phyloP scores from a whole-genome alignment of 306 rosid genomes.

The Prunus armeniaca region DNA sequence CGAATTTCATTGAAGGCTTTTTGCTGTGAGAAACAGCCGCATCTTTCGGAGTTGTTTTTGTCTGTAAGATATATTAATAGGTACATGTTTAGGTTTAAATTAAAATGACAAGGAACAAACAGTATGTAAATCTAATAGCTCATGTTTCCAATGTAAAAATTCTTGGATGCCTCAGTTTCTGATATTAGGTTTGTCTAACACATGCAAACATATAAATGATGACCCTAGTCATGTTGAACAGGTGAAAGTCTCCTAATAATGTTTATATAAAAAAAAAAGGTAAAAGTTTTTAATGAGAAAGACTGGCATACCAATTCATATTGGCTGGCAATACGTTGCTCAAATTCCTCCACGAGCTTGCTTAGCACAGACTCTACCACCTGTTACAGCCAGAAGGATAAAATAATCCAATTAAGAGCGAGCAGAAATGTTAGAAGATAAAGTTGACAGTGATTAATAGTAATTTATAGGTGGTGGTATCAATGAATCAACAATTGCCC shows the following conservation, averaged over 20 bases:
- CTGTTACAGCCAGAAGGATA: slow-evolving; percentile 52
- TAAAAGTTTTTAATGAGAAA: slow-evolving; percentile 4
- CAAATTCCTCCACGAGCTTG: slow-evolving; percentile 87
- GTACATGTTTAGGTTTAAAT: background rate
- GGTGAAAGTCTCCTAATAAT: background rate
- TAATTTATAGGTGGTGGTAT: background rate
- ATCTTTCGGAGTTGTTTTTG: slow-evolving; percentile 41
- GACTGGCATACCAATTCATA: slow-evolving; percentile 51
- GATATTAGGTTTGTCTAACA: background rate
- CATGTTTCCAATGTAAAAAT: background rate
- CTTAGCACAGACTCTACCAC: slow-evolving; percentile 79
- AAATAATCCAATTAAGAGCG: slow-evolving; percentile 18
- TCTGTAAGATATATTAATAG: slow-evolving; percentile 30
- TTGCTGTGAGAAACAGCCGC: slow-evolving; percentile 38
- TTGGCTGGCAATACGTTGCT: slow-evolving; percentile 65
- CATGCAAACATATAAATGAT: background rate
- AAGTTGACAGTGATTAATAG: background rate
- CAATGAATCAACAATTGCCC: background rate
- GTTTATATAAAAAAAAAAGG: background rate
- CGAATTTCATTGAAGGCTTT: slow-evolving; percentile 42
- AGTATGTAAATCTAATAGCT: background rate
- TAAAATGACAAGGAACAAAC: background rate
- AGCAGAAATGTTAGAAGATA: slow-evolving; percentile 15
- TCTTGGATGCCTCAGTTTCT: background rate
- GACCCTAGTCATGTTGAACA: background rate